Evolutionary conservation across 805 yeast species (phyloP), one percentile per base, ranked within the genome.

Genomic region (Candida dajiaensis): DNA sequence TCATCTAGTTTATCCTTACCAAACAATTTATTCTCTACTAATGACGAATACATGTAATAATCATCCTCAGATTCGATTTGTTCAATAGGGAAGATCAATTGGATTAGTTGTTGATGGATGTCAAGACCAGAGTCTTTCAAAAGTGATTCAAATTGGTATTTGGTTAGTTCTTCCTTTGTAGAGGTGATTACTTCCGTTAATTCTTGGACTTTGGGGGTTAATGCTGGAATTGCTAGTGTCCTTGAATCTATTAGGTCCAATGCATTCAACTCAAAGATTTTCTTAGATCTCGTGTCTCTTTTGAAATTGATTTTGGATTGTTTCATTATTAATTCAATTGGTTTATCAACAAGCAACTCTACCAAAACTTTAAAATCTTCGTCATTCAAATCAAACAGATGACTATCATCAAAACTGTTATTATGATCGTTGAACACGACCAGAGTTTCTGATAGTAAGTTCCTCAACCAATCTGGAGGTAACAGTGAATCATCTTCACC

Each of bases 401-500:
- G 44, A 4, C 50, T 43, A 2, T 51, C 48, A 11, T 55, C 25
- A 18, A 42, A 29, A 8, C 25, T 33, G 18, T 49, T 48, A 53
- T 56, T 46, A 3, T 21, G 11, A 16, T 43, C 48, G 48, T 56
- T 47, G 52, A 68, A 73, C 2, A 87, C 63, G 1, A 79, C 78
- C 47, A 83, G 69, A 25, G 85, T 68, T 15, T 79, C 83, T 0
- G 78, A 68, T 41, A 84, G 73, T 53, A 83, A 80, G n/a, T 78
- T 83, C 42, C 76, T 69, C 20, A 86, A 66, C 89, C 95, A 90
- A 49, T 86, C 95, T 0, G 97, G 96, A 5, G 95, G 81, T 50
- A 83, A 77, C 20, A 86, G 67, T 50, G 87, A 87, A 25, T 73
- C 74, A 43, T 69, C 59, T 40, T 61, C 59, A 43, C 59, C 62